phyloP scores from a whole-genome alignment of 768 basidiomycete genomes.

The Crepidotus variabilis region DNA sequence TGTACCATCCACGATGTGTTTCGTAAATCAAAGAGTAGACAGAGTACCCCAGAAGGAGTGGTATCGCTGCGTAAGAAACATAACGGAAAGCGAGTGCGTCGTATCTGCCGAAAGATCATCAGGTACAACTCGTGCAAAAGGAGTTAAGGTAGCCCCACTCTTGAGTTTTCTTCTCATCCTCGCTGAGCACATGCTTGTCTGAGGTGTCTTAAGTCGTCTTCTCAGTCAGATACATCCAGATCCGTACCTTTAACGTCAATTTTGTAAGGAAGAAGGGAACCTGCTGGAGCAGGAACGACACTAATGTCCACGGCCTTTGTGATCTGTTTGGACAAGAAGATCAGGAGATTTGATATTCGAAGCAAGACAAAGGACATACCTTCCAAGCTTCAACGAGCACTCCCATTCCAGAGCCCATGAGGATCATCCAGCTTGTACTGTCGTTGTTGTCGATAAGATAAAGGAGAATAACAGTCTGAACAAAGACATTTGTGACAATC shows the following conservation, averaged over 20 bases:
- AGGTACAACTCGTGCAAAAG: too few species aligned
- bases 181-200: slow-evolving; percentile 95
- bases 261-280: slow-evolving; percentile 72
- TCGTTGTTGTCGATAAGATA: slow-evolving; percentile 95
- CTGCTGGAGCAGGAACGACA: slow-evolving; percentile 55
- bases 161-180: slow-evolving; percentile 97
- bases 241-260: slow-evolving; percentile 74
- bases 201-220: slow-evolving; percentile 11
- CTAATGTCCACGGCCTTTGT: slow-evolving; percentile 89
- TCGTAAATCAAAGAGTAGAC: slow-evolving; percentile 79
- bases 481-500: slow-evolving; percentile 91
- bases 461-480: slow-evolving; percentile 84
- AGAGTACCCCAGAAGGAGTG: slow-evolving; percentile 72
- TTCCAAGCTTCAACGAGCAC: slow-evolving; percentile 93
- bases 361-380: slow-evolving; percentile 35
- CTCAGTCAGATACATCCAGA: slow-evolving; percentile 10
- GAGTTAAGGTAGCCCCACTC: slow-evolving; percentile 51
- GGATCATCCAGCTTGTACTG: slow-evolving; percentile 97
- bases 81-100: slow-evolving; percentile 94
- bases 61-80: slow-evolving; percentile 87
- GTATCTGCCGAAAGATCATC: slow-evolving; percentile 43
- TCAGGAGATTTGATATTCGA: slow-evolving; percentile 6
- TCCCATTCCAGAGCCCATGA: slow-evolving; percentile 81
- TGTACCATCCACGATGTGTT: slow-evolving; percentile 93
- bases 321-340: slow-evolving; percentile 42